These are phyloP conservation scores for Kluyveromyces sp. DNA, from an alignment of 1,139 yeast genomes.

Conservation along the genomic window DNA sequence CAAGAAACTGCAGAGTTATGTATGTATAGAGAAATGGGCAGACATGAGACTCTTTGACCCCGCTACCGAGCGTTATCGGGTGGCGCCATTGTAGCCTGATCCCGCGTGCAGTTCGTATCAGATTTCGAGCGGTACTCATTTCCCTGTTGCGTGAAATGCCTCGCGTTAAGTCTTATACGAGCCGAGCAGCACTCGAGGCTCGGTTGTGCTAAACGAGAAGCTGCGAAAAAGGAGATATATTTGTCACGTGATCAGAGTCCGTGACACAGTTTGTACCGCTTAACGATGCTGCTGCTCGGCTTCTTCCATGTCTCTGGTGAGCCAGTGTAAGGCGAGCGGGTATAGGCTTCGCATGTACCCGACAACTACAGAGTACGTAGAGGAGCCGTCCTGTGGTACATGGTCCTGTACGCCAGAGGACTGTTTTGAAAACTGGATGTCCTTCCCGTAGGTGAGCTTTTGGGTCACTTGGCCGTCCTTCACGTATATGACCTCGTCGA, in stretches of 20 bases:
- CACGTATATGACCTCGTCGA: conserved; percentile 76
- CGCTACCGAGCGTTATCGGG: too few relatives aligned
- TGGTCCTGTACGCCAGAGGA: conserved; percentile 17
- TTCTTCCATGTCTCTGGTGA: conserved; percentile 38
- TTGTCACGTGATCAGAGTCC: neutral
- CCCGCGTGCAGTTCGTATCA: too few relatives aligned
- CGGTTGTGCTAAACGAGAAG: too few relatives aligned
- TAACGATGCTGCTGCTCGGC: too few relatives aligned
- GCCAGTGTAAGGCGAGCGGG: conserved; percentile 67
- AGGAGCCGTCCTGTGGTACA: too few relatives aligned
- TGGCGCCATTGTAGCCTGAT: too few relatives aligned
- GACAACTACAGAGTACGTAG: conserved; percentile 29
- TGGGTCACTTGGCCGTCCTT: conserved; percentile 51
- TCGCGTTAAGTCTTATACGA: too few relatives aligned
- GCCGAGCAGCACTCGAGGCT: too few relatives aligned
- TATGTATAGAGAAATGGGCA: neutral
- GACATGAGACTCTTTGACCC: too few relatives aligned
- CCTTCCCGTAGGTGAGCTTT: conserved; percentile 29
- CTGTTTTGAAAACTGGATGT: conserved; percentile 30
- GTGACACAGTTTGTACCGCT: too few relatives aligned
- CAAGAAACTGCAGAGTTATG: neutral
- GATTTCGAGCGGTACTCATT: too few relatives aligned
- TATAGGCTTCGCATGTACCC: conserved; percentile 51
- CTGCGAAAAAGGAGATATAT: too few relatives aligned
- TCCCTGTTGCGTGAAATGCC: neutral